Evolutionary conservation across 345 rosid genomes (phyloP), one percentile per base, ranked within the genome.

Genomic region (Bruguiera gymnorhiza): DNA sequence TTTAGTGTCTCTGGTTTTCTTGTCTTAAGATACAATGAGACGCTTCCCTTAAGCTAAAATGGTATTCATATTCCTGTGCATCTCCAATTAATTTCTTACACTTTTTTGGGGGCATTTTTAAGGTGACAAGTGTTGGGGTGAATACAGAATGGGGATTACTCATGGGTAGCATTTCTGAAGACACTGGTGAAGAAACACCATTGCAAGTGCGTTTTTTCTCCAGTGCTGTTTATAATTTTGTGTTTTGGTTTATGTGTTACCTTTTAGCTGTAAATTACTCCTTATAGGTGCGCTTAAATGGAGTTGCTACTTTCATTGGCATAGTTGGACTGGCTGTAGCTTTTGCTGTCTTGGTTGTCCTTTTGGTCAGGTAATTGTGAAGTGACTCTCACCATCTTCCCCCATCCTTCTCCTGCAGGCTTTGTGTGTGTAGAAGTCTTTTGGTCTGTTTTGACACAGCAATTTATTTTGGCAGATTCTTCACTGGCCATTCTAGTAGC

Each of bases 271-370:
- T 48, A 10, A 37, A 73, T 75, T 55, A 39, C 57, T 37, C 26
- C 23, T 62, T 62, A 70, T 76, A 96, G 99, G 98, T 96, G 62
- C 88, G 99, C 65, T 78, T 96, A 78, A 96, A 96, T 70, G 99
- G 99, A 70, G 95, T 96, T 73, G 99, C 99, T 63, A 96, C 99
- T 66, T 96, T 96, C 73, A 88, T 96, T 19, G 99, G 99, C 26
- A 65, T 86, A 65, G 93, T 96, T 70, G 99, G 99, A 64, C 94
- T 96, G 70, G 60, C 89, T 29, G 99, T 96, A 63, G 99, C 99
- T 71, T 71, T 82, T 76, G 70, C 76, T 66, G 93, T 96, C 71
- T 86, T 96, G 66, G 83, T 73, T 20, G 84, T 95, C 76, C 99
- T 96, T 78, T 57, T 96, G 79, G 86, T 48, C 67, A 85, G 99